Percentiles rank a stretch among this genome's conserved stretches.
Conservation (phyloP, 345 rosid genomes). For the Carallia brachiata region DNA sequence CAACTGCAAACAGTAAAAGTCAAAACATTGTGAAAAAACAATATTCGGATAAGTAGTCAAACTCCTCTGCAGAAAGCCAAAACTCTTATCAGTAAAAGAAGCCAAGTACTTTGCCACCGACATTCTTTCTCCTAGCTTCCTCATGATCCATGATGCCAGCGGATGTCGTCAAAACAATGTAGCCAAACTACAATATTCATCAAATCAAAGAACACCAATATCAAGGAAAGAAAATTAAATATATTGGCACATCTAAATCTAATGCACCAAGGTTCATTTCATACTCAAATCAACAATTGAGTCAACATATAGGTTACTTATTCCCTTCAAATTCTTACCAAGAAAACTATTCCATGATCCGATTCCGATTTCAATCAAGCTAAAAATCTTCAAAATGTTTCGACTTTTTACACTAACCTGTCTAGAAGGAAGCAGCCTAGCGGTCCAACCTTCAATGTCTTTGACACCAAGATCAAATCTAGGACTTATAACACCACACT, state of each 20-base stretch:
- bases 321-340: too few relatives aligned
- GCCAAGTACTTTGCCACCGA: slow-evolving; percentile 79
- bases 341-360: too few relatives aligned
- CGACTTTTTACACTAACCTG: slow-evolving; percentile 43
- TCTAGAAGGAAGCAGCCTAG: slow-evolving; percentile 81
- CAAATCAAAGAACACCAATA: background rate
- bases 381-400: too few relatives aligned
- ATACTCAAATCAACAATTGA: too few relatives aligned
- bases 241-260: background rate
- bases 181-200: slow-evolving; percentile 60
- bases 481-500: slow-evolving; percentile 85
- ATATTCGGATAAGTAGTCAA: background rate
- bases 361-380: too few relatives aligned
- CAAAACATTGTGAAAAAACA: background rate
- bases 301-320: too few relatives aligned
- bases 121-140: slow-evolving; percentile 86
- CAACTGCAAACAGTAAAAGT: slow-evolving; percentile 2
- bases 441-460: slow-evolving; percentile 86
- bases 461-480: slow-evolving; percentile 84
- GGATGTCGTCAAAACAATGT: slow-evolving; percentile 74
- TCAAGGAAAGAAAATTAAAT: too few relatives aligned
- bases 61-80: slow-evolving; percentile 13
- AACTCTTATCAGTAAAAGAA: slow-evolving; percentile 52
- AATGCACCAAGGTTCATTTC: too few relatives aligned
- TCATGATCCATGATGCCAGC: slow-evolving; percentile 92